Conservation (phyloP, 2,329 filamentous ascomycete genomes). For the Magnaporthiopsis rhizophila region DNA sequence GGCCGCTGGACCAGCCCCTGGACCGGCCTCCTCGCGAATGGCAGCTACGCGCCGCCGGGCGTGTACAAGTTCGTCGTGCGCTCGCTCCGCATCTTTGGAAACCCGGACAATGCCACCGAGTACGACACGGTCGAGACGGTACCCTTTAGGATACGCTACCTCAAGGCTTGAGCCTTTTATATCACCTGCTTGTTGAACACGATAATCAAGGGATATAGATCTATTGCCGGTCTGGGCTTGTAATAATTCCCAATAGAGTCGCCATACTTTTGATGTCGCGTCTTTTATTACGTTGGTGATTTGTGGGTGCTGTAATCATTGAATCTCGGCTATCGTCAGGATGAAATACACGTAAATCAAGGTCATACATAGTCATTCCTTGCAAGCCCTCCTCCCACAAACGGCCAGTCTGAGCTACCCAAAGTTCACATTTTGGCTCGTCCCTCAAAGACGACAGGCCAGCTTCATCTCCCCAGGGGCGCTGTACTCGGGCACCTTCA, state of each 20-base stretch:
- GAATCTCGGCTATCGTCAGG: not conserved
- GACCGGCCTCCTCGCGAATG: conserved; percentile 39
- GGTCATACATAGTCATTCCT: too few relatives aligned
- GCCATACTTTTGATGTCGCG: too few relatives aligned
- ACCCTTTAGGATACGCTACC: conserved; percentile 37
- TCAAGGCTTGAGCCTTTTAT: not conserved
- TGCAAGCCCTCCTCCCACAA: too few relatives aligned
- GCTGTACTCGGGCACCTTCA: conserved; percentile 63
- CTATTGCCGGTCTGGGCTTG: too few relatives aligned
- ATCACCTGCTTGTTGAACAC: too few relatives aligned
- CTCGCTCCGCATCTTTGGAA: conserved; percentile 43
- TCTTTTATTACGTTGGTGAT: too few relatives aligned
- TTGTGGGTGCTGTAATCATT: too few relatives aligned
- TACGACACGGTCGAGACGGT: conserved; percentile 37
- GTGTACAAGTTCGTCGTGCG: conserved; percentile 40
- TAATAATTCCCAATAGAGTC: too few relatives aligned
- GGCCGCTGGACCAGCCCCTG: conserved; percentile 22
- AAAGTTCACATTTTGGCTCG: too few relatives aligned
- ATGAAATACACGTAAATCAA: too few relatives aligned
- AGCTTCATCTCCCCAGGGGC: conserved; percentile 41
- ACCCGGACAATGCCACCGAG: conserved; percentile 32
- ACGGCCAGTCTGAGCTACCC: too few relatives aligned
- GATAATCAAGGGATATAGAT: too few relatives aligned
- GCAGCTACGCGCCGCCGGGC: conserved; percentile 39
- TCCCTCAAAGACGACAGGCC: conserved; percentile 29